Evolutionary conservation across 2,329 filamentous ascomycete genomes (phyloP).

Genomic region (Coleophoma crateriformis): DNA sequence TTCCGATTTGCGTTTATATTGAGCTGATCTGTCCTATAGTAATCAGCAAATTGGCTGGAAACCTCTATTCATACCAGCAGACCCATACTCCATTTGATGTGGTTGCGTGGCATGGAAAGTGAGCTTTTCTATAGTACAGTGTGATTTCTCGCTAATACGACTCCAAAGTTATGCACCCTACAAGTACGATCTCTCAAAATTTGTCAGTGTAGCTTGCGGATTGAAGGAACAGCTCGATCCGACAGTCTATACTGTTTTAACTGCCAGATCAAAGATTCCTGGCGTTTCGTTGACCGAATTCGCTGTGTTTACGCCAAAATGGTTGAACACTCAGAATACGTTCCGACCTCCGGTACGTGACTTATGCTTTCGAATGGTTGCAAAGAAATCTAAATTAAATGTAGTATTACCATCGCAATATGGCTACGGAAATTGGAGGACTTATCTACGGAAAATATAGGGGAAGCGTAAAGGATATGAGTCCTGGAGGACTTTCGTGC

Average conservation of each 20-base stretch:
- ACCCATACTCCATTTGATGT: constrained; percentile 70
- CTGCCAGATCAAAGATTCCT: constrained; percentile 45
- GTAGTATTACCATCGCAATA: constrained; percentile 46
- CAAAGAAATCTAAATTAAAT: too few species aligned
- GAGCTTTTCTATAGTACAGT: too few species aligned
- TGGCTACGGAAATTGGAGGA: constrained; percentile 40
- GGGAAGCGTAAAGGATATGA: constrained; percentile 33
- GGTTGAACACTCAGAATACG: constrained; percentile 50
- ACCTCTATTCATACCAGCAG: constrained; percentile 59
- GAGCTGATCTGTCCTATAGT: too few species aligned
- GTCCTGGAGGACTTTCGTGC: constrained; percentile 39
- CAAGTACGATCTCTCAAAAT: constrained; percentile 67
- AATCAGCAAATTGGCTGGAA: constrained; percentile 59
- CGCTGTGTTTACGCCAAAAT: constrained; percentile 59
- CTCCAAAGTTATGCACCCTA: constrained; percentile 51
- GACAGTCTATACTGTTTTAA: constrained; percentile 58
- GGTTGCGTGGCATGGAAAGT: constrained; percentile 70
- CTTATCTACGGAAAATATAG: constrained; percentile 35
- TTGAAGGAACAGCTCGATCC: constrained; percentile 61
- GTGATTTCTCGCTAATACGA: too few species aligned
- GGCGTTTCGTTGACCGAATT: constrained; percentile 56
- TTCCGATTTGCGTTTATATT: too few species aligned
- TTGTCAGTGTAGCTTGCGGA: constrained; percentile 52
- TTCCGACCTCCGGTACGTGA: constrained; percentile 40
- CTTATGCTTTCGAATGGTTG: too few species aligned